Evolutionary conservation across 257 asterid genomes (phyloP), one percentile per base, ranked within the genome.

Genomic region (Primulina tabacum): DNA sequence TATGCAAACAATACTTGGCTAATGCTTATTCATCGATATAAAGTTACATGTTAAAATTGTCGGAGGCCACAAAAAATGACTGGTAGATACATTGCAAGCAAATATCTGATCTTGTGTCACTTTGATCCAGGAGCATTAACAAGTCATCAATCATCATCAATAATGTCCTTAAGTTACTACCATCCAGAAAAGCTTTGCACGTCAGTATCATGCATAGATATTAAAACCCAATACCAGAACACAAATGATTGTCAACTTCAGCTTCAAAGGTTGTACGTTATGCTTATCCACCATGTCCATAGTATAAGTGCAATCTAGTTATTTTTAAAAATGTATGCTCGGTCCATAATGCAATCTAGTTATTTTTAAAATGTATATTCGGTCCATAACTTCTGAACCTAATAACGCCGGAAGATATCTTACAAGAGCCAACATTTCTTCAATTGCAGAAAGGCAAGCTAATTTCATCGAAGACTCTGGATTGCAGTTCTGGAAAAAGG

Each of bases 361-460:
- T 58, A 69, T 66, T 20, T 66, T 20, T 40, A 71, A 73, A 69
- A 17, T 8, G 34, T 21, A 68, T 52, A 69, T 4, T 53, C 40
- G 59, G 64, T 67, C 67, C n/a, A 56, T 66, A 26, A 65, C 38
- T 38, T 61, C 35, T 16, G 28, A 73, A 35, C 7, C 18, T 60
- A 32, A 62, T 7, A 38, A 3, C 7, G 52, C 67, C 9, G 38
- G 62, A 60, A 70, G 69, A 66, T 11, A 76, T 78, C 97, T 90
- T 80, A 93, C 99, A 75, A 92, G 92, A 78, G 78, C 74, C 18
- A 89, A 80, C 90, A 89, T 82, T 76, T 89, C 92, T 63, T 80
- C 82, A 47, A 89, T 56, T 62, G 90, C 95, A 82, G 87, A 79
- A 83, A 93, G 82, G 86, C 96, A 93, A 63, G 96, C 88, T 74